A percentile compares a stretch with the other conserved stretches of the same genome.
Conservation (phyloP, 2,329 filamentous ascomycete genomes). For the Intubia oerlemansii region DNA sequence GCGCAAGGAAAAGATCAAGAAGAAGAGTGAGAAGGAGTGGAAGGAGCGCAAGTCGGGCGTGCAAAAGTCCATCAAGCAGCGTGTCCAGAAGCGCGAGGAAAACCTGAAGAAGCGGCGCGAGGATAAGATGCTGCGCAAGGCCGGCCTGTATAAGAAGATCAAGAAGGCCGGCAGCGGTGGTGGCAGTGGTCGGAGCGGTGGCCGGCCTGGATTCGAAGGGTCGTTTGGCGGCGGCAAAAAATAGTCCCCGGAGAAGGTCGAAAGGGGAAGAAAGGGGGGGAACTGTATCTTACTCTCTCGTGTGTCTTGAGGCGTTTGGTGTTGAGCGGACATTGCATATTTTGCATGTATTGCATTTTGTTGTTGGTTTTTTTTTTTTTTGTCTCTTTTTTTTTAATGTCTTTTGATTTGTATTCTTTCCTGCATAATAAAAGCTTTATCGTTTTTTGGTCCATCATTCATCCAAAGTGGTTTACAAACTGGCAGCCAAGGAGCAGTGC, state of each 20-base stretch:
- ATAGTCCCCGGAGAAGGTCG: no score
- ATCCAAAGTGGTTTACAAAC: no score
- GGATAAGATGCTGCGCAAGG: conserved; percentile 40
- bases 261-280: no score
- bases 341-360: conserved; percentile 1
- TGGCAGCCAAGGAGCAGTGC: no score
- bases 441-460: no score
- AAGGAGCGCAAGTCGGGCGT: conserved; percentile 50
- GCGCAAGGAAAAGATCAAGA: conserved; percentile 75
- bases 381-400: neutral
- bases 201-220: conserved; percentile 44
- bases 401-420: neutral
- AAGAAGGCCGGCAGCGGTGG: conserved; percentile 17
- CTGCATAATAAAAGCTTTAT: no score
- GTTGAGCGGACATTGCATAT: no score
- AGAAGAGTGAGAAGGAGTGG: conserved; percentile 85
- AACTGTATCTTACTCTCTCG: no score
- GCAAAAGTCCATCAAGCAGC: conserved; percentile 52
- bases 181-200: conserved; percentile 17
- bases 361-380: neutral
- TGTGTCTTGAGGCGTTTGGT: no score
- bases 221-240: conserved; percentile 41
- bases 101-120: conserved; percentile 57
- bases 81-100: conserved; percentile 64
- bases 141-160: conserved; percentile 27